Evolutionary conservation across 1,284 basidiomycete species (phyloP).

Genomic region (Gyrodon tennesseensis): DNA sequence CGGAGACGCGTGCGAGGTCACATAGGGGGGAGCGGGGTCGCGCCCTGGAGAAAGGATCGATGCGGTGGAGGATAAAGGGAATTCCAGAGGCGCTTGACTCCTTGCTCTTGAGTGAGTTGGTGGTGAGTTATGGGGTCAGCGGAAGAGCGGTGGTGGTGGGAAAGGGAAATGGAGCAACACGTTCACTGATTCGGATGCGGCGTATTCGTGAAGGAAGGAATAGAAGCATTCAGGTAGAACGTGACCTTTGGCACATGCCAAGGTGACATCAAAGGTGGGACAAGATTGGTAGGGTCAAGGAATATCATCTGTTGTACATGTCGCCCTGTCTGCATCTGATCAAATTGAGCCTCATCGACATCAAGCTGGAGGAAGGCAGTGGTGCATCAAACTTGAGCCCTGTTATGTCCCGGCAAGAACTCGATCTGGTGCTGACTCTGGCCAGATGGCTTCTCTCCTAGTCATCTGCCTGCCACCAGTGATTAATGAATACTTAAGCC

Average conservation of each 20-base stretch:
- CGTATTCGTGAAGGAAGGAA: constrained; percentile 90
- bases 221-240: constrained; percentile 94
- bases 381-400: no score
- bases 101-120: constrained; percentile 37
- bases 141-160: constrained; percentile 36
- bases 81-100: no score
- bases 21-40: constrained; percentile 66
- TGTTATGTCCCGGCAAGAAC: no score
- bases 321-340: no score
- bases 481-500: no score
- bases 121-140: constrained; percentile 36
- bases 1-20: constrained; percentile 69
- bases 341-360: no score
- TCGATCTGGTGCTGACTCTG: no score
- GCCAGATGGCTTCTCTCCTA: no score
- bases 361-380: no score
- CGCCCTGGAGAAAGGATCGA: constrained; percentile 75
- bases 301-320: constrained; percentile 91
- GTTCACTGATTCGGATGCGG: constrained; percentile 77
- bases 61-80: constrained; percentile 70
- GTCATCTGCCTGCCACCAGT: no score
- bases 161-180: constrained; percentile 53
- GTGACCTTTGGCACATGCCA: constrained; percentile 73
- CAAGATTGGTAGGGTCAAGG: constrained; percentile 73
- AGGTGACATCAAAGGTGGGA: constrained; percentile 81